These are phyloP conservation scores for Fraxinus xanthoxyloides DNA, from an alignment of 305 asterid species.

Conservation along the genomic window DNA sequence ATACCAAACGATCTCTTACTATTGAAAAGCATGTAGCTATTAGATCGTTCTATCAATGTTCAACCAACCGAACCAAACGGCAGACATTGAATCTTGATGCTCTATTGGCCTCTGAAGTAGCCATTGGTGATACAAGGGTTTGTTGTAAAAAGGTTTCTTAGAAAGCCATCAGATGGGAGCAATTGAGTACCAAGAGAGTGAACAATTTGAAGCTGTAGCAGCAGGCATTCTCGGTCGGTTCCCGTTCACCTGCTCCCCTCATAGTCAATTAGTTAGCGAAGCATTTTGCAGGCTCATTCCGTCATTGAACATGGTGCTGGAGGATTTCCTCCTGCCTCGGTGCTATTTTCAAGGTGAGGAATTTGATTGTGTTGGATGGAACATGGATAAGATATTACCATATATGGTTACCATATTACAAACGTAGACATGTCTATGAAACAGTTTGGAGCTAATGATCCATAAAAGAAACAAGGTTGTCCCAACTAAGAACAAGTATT, in stretches of 20 bases:
- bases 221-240: background rate
- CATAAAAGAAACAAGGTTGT: background rate
- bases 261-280: too few species aligned
- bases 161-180: constrained; percentile 32
- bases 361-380: background rate
- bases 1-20: background rate
- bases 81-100: constrained; percentile 35
- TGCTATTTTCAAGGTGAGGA: background rate
- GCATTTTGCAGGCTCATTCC: too few species aligned
- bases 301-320: too few species aligned
- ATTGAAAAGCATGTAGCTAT: constrained; percentile 50
- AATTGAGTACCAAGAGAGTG: constrained; percentile 30
- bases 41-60: constrained; percentile 17
- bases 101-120: constrained; percentile 30
- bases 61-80: constrained; percentile 3
- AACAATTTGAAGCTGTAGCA: constrained; percentile 50
- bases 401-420: background rate
- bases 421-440: background rate
- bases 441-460: background rate
- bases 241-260: background rate
- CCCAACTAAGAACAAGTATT: background rate
- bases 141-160: constrained; percentile 44
- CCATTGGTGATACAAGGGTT: constrained; percentile 44
- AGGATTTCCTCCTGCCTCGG: background rate
- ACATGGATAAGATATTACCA: background rate